Percentiles rank a stretch among this genome's conserved stretches.
These are phyloP conservation scores for Pyrenophora seminiperda DNA, from an alignment of 2,329 filamentous ascomycete species.

Conservation along the genomic window DNA sequence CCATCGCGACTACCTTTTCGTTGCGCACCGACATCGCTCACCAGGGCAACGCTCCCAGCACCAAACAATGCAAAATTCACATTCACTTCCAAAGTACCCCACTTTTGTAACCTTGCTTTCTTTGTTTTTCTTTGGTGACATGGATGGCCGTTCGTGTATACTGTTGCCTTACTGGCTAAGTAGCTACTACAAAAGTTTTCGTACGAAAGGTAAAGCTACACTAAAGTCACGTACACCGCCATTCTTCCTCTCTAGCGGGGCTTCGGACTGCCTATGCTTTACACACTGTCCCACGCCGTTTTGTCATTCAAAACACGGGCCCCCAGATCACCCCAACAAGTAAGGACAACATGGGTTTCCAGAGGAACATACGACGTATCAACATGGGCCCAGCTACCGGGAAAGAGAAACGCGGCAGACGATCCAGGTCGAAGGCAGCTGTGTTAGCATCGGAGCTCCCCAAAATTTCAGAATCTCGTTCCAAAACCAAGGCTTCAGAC, in stretches of 20 bases:
- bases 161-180: constrained; percentile 20
- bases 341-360: background rate
- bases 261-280: background rate
- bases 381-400: background rate
- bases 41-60: too few species aligned
- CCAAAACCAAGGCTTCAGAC: background rate
- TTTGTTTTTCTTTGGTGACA: constrained; percentile 29
- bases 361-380: background rate
- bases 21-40: too few species aligned
- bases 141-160: constrained; percentile 6
- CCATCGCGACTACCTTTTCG: too few species aligned
- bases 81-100: background rate
- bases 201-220: background rate
- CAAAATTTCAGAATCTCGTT: background rate
- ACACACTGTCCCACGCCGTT: background rate
- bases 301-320: background rate
- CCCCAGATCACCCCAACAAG: background rate
- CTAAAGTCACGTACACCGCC: background rate
- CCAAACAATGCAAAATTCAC: background rate
- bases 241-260: background rate
- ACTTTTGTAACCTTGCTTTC: too few species aligned
- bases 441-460: background rate
- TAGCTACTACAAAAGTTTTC: background rate
- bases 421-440: background rate
- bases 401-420: background rate